Base-by-base conservation (phyloP, 2,329 filamentous ascomycete species). In the Sporothrix pseudoabietina region DNA sequence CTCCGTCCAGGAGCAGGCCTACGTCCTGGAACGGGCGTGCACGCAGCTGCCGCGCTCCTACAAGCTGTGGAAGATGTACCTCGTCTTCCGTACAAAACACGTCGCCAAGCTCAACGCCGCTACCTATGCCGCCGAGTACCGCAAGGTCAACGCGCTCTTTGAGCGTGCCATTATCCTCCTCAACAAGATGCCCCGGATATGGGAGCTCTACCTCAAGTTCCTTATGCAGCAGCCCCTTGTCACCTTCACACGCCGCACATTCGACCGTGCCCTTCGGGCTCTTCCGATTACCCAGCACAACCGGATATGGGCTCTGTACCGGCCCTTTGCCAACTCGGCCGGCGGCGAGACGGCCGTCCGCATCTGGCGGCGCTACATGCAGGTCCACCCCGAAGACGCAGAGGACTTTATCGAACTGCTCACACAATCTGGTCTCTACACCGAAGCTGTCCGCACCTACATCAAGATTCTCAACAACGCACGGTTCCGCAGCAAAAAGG, bases 61-160 rank as follows among this genome's bases (percentile, higher is more conserved):
- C 85, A 99, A 99, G 84, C 86, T 99, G 68, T 99, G 96, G 96
- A 98, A 97, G 84, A 90, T 97, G 91, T 99, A 98, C 82, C 89
- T 99, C 76, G 88, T 90, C 77, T 92, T 98, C 77, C 90, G 96
- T 78, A 90, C 89, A 72, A 92, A 92, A 78, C 94, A 97, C 82
- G 86, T 97, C 74, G 86, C 89, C 75, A 92, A 91, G 79, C 89
- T 95, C 77, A 98, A 97, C 81, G 90, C 95, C 14, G 92, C 93
- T 72, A 87, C 90, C 73, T 94, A 92, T 81, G 89, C 89, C 71
- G 84, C 88, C 74, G 94, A 99, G 79, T 98, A 92, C 82, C 88
- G 90, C 79, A 99, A 98, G 82, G 94, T 98, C 80, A 99, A 99
- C 81, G 88, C 93, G 71, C 89, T 98, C 55, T 99, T 97, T 80